Base-by-base conservation (phyloP, 2,329 filamentous ascomycete genomes). In the Talaromyces sp. region DNA sequence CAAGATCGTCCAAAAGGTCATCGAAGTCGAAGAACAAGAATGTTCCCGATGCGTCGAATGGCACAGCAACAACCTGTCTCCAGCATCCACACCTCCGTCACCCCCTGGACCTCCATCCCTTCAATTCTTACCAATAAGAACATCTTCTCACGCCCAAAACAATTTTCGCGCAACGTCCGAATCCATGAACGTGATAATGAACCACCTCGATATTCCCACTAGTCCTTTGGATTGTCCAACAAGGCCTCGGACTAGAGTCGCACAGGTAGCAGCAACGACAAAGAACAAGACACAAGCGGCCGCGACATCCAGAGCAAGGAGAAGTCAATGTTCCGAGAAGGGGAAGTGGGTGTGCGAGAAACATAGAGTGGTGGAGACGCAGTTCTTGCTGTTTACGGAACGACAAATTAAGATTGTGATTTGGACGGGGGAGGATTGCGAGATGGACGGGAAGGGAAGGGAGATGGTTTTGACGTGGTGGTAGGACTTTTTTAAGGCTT, bases 321-420 rank as follows among this genome's bases (percentile, higher is more conserved):
- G 50, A 28, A 59, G 40, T 14, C 40, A 42, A 8, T 63, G 62
- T 16, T 63, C 62, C 4, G 40, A 35, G n/a, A 37, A 50, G 11
- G 62, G 62, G 7, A 44, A 63, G 23, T 60, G 57, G 37, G 62
- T 63, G 5, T 63, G 62, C 40, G 50, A 60, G 21, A 44, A 21
- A 33, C 62, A 63, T 52, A 52, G 62, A 18, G 50, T 63, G 16
- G 50, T 57, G 4, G 42, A 57, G 25, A 56, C 25, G 1, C 57
- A 63, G 7, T 63, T 40, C 25, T n/a, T 63, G 7, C 23, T 63
- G 21, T 52, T 50, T 55, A 60, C 62, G 4, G 62, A 63, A 21
- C 40, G 62, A 5, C 62, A 63, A 40, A 18, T 60, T 1, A 63
- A 63, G 39, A 33, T 60, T 39, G 33, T 63, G 28, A 57, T 63